Evolutionary conservation across 2,329 filamentous ascomycete genomes (phyloP).

Genomic region (Hypoxylon sp.): DNA sequence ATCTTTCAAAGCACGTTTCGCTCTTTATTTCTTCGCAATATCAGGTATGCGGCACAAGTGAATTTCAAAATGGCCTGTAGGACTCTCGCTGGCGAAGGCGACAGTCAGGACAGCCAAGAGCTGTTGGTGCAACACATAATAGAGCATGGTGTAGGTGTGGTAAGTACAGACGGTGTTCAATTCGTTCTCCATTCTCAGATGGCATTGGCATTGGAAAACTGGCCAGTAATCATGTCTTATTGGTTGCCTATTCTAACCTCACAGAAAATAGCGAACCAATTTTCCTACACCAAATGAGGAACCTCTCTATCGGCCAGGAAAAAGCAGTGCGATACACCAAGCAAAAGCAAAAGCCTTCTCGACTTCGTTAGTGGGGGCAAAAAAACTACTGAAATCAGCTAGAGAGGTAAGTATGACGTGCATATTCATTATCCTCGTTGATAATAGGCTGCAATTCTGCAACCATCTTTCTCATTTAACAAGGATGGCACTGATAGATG

Average conservation of each 20-base stretch:
- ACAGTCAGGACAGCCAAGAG: conserved; percentile 45
- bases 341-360: conserved; percentile 10
- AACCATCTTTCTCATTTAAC: conserved; percentile 16
- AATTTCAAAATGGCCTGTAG: conserved; percentile 34
- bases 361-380: no score
- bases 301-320: conserved; percentile 12
- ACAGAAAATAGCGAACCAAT: conserved; percentile 34
- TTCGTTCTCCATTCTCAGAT: no score
- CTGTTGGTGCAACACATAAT: conserved; percentile 36
- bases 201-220: no score
- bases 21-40: no score
- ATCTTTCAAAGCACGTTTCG: conserved; percentile 3
- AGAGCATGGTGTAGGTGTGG: conserved; percentile 43
- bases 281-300: conserved; percentile 26
- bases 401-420: conserved; percentile 29
- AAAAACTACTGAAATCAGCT: background rate
- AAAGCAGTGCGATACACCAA: conserved; percentile 7
- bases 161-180: conserved; percentile 31
- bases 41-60: no score
- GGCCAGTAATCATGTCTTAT: conserved; percentile 13
- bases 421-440: conserved; percentile 13
- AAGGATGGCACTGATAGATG: conserved; percentile 44
- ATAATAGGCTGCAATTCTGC: conserved; percentile 3
- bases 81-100: conserved; percentile 36
- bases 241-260: conserved; percentile 14